These are phyloP conservation scores for Verticillium zaregamsianum DNA, from an alignment of 2,329 filamentous ascomycete species.

Conservation along the genomic window DNA sequence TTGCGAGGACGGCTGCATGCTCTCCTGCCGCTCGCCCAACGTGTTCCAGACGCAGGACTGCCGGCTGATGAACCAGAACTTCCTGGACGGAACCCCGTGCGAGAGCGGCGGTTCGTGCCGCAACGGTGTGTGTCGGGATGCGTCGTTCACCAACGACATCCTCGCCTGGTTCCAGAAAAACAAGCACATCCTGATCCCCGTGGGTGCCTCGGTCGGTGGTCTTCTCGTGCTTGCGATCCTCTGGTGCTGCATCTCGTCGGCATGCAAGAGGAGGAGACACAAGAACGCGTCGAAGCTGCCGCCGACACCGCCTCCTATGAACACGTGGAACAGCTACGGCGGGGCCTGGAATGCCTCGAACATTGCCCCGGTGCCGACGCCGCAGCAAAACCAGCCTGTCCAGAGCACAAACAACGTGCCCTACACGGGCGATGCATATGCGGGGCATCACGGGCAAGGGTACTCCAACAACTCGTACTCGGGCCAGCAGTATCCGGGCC, in stretches of 20 bases:
- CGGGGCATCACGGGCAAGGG: neutral
- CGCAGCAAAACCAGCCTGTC: neutral
- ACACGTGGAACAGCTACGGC: slow-evolving; percentile 14
- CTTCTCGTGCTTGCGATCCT: slow-evolving; percentile 66
- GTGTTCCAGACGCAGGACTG: slow-evolving; percentile 60
- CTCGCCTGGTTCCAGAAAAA: slow-evolving; percentile 72
- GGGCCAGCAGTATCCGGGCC: slow-evolving; percentile 3
- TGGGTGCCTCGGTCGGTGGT: slow-evolving; percentile 67
- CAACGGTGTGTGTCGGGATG: slow-evolving; percentile 74
- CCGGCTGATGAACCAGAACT: slow-evolving; percentile 75
- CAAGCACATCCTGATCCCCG: slow-evolving; percentile 76
- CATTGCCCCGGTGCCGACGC: slow-evolving; percentile 5
- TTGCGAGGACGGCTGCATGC: slow-evolving; percentile 69
- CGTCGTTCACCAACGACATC: slow-evolving; percentile 66
- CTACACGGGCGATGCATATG: neutral
- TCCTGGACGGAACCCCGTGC: slow-evolving; percentile 87
- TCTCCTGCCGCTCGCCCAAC: slow-evolving; percentile 69
- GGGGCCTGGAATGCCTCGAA: slow-evolving; percentile 4
- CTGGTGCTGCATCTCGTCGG: slow-evolving; percentile 57
- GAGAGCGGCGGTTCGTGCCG: slow-evolving; percentile 72
- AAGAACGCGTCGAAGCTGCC: slow-evolving; percentile 18
- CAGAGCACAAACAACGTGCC: neutral
- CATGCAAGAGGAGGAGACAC: slow-evolving; percentile 23
- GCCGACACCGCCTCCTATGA: slow-evolving; percentile 12
- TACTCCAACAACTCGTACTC: slow-evolving; percentile 1